phyloP scores from a whole-genome alignment of 768 basidiomycete species.

The Boletus rex-veris region DNA sequence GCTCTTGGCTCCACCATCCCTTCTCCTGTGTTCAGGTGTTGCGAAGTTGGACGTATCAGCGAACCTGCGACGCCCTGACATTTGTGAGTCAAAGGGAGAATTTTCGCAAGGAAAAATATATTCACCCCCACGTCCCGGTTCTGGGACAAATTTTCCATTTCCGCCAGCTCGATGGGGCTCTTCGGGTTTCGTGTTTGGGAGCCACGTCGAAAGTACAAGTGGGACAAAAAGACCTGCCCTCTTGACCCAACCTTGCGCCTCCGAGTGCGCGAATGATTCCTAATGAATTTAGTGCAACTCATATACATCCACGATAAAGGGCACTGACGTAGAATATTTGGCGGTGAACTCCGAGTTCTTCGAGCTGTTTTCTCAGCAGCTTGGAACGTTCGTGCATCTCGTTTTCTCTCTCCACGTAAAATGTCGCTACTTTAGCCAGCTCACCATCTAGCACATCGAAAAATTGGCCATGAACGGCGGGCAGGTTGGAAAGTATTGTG shows the following conservation, averaged over 20 bases:
- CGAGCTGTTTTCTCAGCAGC: constrained; percentile 62
- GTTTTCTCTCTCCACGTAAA: constrained; percentile 71
- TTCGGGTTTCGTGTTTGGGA: background rate
- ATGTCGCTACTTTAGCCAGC: constrained; percentile 80
- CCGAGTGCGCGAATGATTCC: constrained; percentile 13
- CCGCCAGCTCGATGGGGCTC: background rate
- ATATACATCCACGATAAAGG: background rate
- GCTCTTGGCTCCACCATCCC: background rate
- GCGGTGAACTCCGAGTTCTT: constrained; percentile 70
- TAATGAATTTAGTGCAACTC: constrained; percentile 3
- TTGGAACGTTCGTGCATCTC: constrained; percentile 50
- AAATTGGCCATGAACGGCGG: constrained; percentile 63
- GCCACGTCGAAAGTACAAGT: constrained; percentile 2
- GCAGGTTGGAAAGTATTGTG: constrained; percentile 52
- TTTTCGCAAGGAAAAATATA: background rate
- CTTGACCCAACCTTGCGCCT: constrained; percentile 10
- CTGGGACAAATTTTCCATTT: background rate
- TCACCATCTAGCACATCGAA: constrained; percentile 75
- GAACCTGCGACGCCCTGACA: background rate
- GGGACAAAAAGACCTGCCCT: constrained; percentile 5
- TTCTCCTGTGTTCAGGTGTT: background rate
- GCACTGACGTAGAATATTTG: constrained; percentile 50
- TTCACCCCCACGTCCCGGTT: constrained; percentile 3
- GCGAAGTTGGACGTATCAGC: background rate
- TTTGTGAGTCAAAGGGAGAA: background rate